Evolutionary conservation across 306 rosid genomes (phyloP).

Genomic region (Dryas alaskensis): DNA sequence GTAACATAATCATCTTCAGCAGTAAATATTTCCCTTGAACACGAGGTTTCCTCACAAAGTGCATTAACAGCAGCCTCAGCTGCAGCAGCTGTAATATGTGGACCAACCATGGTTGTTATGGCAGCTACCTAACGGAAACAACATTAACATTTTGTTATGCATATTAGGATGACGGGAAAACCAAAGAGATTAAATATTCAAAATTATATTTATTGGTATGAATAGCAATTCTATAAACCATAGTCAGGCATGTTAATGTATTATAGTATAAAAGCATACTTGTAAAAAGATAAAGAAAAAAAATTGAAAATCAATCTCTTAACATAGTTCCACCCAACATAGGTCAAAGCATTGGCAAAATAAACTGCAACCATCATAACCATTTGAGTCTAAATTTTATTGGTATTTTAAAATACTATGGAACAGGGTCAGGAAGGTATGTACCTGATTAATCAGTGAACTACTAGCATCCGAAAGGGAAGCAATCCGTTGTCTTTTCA

Average conservation of each 20-base stretch:
- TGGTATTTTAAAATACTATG: background rate
- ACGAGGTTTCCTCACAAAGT: conserved; percentile 68
- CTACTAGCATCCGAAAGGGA: conserved; percentile 56
- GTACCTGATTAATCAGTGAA: conserved; percentile 79
- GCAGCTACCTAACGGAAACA: conserved; percentile 68
- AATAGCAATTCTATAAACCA: background rate
- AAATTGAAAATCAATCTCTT: background rate
- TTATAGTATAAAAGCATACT: background rate
- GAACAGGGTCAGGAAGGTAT: conserved; percentile 2
- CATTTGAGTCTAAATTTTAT: background rate
- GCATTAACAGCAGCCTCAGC: conserved; percentile 78
- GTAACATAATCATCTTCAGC: conserved; percentile 45
- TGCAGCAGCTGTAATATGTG: conserved; percentile 75
- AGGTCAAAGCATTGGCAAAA: background rate
- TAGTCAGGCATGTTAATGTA: background rate
- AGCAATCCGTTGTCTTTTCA: conserved; percentile 54
- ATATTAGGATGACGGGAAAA: background rate
- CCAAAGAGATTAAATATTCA: background rate
- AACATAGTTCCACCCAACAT: background rate
- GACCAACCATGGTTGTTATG: conserved; percentile 71
- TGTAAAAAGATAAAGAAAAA: background rate
- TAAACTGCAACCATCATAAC: background rate
- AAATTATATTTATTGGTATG: background rate
- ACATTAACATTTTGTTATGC: conserved; percentile 12
- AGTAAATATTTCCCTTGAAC: conserved; percentile 70